Percentiles rank a stretch among this genome's conserved stretches.
phyloP scores from a whole-genome alignment of 345 rosid genomes.

The Pistacia atlantica region DNA sequence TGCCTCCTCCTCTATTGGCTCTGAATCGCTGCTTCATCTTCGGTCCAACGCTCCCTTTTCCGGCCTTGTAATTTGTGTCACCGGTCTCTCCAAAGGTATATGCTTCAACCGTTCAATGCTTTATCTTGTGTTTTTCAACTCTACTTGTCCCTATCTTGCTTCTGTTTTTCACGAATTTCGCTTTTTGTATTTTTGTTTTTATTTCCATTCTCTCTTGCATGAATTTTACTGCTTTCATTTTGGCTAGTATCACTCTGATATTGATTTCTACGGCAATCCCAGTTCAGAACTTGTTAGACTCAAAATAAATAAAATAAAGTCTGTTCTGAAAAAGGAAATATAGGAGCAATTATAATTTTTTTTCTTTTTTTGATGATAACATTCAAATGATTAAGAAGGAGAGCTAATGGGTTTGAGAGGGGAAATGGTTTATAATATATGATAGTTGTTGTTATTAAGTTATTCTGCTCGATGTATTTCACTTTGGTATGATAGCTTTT shows the following conservation, averaged over 20 bases:
- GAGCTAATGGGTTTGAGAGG: background rate
- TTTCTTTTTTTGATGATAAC: background rate
- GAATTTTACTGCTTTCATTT: conserved; percentile 1
- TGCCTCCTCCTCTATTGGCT: conserved; percentile 44
- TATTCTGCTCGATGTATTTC: background rate
- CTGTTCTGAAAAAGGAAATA: background rate
- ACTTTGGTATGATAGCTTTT: background rate
- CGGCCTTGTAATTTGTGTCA: conserved; percentile 81
- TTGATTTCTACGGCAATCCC: background rate
- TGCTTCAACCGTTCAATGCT: background rate
- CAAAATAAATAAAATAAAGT: background rate
- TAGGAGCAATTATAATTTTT: background rate
- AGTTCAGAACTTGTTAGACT: background rate
- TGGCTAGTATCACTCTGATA: too few species aligned
- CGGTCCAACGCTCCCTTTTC: conserved; percentile 60
- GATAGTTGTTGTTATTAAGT: background rate
- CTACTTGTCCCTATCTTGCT: background rate
- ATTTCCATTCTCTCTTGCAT: background rate
- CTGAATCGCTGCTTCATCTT: conserved; percentile 32
- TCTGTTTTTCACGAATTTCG: background rate
- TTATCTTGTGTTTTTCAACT: background rate
- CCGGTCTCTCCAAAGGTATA: conserved; percentile 90
- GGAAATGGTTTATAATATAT: too few species aligned
- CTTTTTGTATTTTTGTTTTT: background rate
- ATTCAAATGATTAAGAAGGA: background rate